Evolutionary conservation across 2,329 filamentous ascomycete genomes (phyloP).

Genomic region (Nothophoma quercina): DNA sequence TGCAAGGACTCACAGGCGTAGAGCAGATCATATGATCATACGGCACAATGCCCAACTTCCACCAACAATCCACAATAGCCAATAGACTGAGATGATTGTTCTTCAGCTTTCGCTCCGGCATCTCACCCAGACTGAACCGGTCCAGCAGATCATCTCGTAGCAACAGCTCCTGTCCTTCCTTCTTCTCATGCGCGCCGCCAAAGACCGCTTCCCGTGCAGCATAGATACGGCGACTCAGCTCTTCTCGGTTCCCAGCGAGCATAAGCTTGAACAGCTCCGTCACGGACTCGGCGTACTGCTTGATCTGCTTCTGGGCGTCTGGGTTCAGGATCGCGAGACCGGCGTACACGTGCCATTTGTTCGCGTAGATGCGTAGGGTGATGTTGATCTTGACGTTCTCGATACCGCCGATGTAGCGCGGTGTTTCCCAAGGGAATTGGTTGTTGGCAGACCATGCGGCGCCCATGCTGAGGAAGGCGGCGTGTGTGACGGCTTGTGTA

Average conservation of each 20-base stretch:
- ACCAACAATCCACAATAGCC: constrained; percentile 99
- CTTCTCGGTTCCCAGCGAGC: constrained; percentile 81
- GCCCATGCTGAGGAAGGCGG: constrained; percentile 94
- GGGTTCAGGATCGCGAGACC: constrained; percentile 97
- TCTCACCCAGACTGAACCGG: constrained; percentile 81
- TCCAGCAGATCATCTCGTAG: constrained; percentile 83
- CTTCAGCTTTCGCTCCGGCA: constrained; percentile 71
- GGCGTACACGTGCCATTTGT: constrained; percentile 99
- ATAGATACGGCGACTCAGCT: constrained; percentile 77
- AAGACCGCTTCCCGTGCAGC: constrained; percentile 80
- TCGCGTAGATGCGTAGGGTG: constrained; percentile 94
- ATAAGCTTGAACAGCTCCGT: constrained; percentile 97
- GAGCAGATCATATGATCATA: constrained; percentile 99
- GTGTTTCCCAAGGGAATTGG: constrained; percentile 96
- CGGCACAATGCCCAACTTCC: constrained; percentile 87
- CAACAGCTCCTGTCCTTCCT: constrained; percentile 66
- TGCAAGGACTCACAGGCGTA: constrained; percentile 70
- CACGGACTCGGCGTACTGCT: constrained; percentile 90
- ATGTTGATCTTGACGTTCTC: constrained; percentile 99
- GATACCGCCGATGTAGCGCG: constrained; percentile 95
- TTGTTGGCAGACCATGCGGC: constrained; percentile 95
- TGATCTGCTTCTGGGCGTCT: constrained; percentile 87
- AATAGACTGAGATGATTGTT: constrained; percentile 95
- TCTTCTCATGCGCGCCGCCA: constrained; percentile 59
- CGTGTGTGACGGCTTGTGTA: constrained; percentile 97